These are phyloP conservation scores for Chalara sp. DNA, from an alignment of 2,329 filamentous ascomycete species.

Conservation along the genomic window DNA sequence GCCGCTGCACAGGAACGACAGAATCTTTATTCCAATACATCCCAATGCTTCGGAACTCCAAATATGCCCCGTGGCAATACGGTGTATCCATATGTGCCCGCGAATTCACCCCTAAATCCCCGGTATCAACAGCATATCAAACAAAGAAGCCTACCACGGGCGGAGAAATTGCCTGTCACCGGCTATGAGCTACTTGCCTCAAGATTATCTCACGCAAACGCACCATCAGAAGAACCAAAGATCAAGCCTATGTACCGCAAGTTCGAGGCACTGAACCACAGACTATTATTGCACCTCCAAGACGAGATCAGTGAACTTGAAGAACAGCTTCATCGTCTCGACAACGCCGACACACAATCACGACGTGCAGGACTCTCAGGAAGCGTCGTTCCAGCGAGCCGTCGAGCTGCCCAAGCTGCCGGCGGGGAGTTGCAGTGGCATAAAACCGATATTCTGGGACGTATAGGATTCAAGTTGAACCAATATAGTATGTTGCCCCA, in stretches of 20 bases:
- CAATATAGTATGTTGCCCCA: conserved; percentile 53
- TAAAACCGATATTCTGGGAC: conserved; percentile 52
- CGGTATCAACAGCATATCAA: conserved; percentile 26
- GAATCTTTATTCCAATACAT: conserved; percentile 14
- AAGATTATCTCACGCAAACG: conserved; percentile 34
- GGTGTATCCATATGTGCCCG: conserved; percentile 12
- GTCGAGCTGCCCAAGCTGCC: conserved; percentile 43
- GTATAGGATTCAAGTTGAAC: conserved; percentile 58
- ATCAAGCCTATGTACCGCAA: conserved; percentile 67
- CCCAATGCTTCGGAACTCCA: conserved; percentile 20
- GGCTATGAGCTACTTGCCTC: conserved; percentile 60
- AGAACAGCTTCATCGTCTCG: conserved; percentile 65
- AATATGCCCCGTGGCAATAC: conserved; percentile 36
- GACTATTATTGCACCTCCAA: conserved; percentile 74
- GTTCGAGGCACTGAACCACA: conserved; percentile 77
- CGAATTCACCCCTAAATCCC: conserved; percentile 32
- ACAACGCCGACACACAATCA: conserved; percentile 47
- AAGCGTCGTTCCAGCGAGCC: conserved; percentile 49
- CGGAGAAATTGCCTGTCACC: conserved; percentile 38
- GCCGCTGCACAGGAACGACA: conserved; percentile 25
- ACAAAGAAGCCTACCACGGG: conserved; percentile 20
- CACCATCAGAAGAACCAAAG: conserved; percentile 12
- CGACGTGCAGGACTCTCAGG: conserved; percentile 10
- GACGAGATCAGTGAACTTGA: conserved; percentile 80
- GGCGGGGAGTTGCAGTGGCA: conserved; percentile 52